Evolutionary conservation across 1,139 yeast species (phyloP).

Genomic region (Lodderomyces jiufengensis): DNA sequence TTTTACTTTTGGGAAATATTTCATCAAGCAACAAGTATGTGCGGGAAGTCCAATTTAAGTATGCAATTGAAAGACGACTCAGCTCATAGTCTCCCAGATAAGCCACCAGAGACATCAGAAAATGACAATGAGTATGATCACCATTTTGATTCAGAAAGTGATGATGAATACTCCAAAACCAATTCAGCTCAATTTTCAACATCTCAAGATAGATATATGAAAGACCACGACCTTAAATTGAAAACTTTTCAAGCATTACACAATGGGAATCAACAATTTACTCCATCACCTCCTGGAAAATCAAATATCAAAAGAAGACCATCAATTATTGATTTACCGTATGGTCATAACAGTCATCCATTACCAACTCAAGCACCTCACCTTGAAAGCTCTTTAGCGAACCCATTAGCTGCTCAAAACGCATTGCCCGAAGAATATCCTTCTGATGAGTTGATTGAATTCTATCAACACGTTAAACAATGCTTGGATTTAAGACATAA

Average conservation of each 20-base stretch:
- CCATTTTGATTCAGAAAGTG: constrained; percentile 22
- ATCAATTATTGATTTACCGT: constrained; percentile 4
- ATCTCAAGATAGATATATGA: constrained; percentile 62
- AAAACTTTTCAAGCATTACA: constrained; percentile 59
- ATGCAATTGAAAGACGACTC: constrained; percentile 9
- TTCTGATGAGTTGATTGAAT: constrained; percentile 62
- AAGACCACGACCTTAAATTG: constrained; percentile 68
- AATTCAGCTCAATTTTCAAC: constrained; percentile 59
- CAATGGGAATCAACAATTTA: constrained; percentile 6
- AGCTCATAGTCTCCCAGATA: constrained; percentile 4
- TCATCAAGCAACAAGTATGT: no score
- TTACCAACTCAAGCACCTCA: constrained; percentile 17
- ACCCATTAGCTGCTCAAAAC: constrained; percentile 29
- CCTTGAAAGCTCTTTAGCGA: constrained; percentile 9
- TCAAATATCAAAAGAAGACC: constrained; percentile 2
- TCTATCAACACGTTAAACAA: constrained; percentile 66
- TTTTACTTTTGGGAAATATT: not conserved
- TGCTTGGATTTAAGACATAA: constrained; percentile 76
- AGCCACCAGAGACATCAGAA: constrained; percentile 16
- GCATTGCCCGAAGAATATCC: constrained; percentile 67
- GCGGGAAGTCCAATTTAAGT: constrained; percentile 9
- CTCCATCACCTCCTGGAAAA: constrained; percentile 10
- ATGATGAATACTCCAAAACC: constrained; percentile 29
- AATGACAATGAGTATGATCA: constrained; percentile 18
- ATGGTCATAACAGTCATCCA: constrained; percentile 30